These are phyloP conservation scores for Aspergillus caelatus DNA, from an alignment of 2,329 filamentous ascomycete species.

Conservation along the genomic window DNA sequence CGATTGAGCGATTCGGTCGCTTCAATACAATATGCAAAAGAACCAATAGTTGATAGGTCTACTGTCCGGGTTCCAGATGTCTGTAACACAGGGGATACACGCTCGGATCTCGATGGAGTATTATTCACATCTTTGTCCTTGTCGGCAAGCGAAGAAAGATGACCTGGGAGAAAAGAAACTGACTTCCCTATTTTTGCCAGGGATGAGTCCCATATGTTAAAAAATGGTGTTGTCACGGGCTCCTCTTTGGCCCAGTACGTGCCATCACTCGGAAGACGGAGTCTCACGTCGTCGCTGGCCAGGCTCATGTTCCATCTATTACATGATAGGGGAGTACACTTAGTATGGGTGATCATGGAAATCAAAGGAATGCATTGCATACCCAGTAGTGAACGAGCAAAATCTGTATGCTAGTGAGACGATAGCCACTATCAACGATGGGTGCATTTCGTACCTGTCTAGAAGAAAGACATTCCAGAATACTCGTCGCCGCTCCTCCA, in stretches of 20 bases:
- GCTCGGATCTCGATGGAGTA: conserved; percentile 3
- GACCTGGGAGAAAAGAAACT: conserved; percentile 41
- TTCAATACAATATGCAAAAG: conserved; percentile 53
- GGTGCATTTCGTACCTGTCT: conserved; percentile 32
- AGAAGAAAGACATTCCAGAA: conserved; percentile 48
- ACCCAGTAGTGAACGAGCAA: neutral
- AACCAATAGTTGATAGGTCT: conserved; percentile 47
- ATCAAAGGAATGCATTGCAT: neutral
- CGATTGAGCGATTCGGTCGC: conserved; percentile 52
- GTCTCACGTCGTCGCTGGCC: conserved; percentile 40
- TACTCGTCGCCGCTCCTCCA: conserved; percentile 44
- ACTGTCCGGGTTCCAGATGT: conserved; percentile 26
- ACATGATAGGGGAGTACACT: neutral
- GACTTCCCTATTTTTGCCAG: conserved; percentile 44
- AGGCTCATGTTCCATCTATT: conserved; percentile 37
- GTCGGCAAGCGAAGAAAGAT: conserved; percentile 9
- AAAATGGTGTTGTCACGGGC: conserved; percentile 46
- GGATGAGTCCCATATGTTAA: conserved; percentile 51
- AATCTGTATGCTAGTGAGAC: neutral
- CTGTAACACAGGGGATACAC: neutral
- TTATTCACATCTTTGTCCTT: neutral
- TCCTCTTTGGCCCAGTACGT: conserved; percentile 46
- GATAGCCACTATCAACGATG: neutral
- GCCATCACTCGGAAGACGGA: conserved; percentile 47
- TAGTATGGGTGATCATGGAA: neutral